Conservation (phyloP, 257 asterid species). For the Prunella vulgaris region DNA sequence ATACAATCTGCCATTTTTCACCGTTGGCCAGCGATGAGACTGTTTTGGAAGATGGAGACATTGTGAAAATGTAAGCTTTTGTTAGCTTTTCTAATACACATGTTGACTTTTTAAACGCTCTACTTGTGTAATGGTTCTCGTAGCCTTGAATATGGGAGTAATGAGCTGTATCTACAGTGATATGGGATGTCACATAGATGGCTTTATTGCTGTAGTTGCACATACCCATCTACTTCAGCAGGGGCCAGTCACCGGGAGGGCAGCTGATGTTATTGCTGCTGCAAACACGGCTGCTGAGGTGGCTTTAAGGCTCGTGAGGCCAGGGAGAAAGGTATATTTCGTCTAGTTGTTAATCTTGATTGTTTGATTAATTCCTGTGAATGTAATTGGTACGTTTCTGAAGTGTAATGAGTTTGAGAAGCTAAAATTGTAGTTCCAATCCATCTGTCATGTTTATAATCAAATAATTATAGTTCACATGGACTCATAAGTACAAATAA, state of each 20-base stretch:
- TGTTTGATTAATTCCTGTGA: neutral
- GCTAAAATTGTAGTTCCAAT: neutral
- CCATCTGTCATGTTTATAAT: neutral
- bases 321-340: slow-evolving; percentile 71
- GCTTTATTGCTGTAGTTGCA: slow-evolving; percentile 87
- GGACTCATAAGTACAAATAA: neutral
- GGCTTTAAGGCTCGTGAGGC: slow-evolving; percentile 88
- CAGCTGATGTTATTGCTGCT: slow-evolving; percentile 95
- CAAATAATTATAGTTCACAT: neutral
- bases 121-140: neutral
- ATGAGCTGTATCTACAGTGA: slow-evolving; percentile 52
- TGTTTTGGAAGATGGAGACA: slow-evolving; percentile 68
- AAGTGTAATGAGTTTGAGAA: neutral
- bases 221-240: slow-evolving; percentile 82
- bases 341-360: neutral
- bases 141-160: slow-evolving; percentile 6
- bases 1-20: slow-evolving; percentile 79
- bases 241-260: slow-evolving; percentile 84
- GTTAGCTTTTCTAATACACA: neutral
- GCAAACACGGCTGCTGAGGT: slow-evolving; percentile 96
- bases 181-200: slow-evolving; percentile 98
- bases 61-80: slow-evolving; percentile 67
- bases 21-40: slow-evolving; percentile 75
- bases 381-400: neutral
- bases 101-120: neutral